These are phyloP conservation scores for Hibiscus syriacus DNA, from an alignment of 345 rosid species.

Conservation along the genomic window DNA sequence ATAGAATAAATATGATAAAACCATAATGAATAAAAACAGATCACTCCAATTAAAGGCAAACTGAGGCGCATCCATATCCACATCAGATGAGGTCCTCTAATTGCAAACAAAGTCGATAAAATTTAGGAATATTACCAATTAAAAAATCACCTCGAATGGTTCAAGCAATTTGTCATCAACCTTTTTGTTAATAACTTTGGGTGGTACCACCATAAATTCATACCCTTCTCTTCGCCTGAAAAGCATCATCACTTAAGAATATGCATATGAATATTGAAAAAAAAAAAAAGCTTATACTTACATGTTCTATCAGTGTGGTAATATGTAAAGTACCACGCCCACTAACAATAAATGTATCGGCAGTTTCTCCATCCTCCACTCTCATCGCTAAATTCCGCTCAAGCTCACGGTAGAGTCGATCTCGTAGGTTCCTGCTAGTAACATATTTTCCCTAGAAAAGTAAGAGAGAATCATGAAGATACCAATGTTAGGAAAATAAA, in stretches of 20 bases:
- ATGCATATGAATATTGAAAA: constrained; percentile 15
- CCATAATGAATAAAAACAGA: neutral
- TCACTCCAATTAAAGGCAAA: neutral
- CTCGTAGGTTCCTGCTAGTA: constrained; percentile 91
- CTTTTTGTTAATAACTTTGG: constrained; percentile 82
- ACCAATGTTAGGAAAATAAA: neutral
- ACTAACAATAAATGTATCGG: constrained; percentile 86
- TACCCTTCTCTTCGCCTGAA: constrained; percentile 97
- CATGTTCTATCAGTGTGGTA: constrained; percentile 92
- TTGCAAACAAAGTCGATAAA: neutral
- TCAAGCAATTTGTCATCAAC: constrained; percentile 71
- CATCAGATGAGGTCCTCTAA: neutral
- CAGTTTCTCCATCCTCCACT: constrained; percentile 97
- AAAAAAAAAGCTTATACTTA: constrained; percentile 31
- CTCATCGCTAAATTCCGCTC: constrained; percentile 95
- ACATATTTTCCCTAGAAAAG: constrained; percentile 81
- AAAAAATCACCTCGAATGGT: constrained; percentile 71
- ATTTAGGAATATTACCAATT: constrained; percentile 2
- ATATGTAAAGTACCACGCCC: constrained; percentile 98
- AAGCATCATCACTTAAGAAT: constrained; percentile 21
- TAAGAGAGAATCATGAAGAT: neutral
- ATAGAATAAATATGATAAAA: neutral
- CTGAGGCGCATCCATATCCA: neutral
- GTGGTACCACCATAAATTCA: constrained; percentile 98
- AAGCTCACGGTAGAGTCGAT: constrained; percentile 83